Base-by-base conservation (phyloP, 441 rosid genomes). In the Populus hybrid region DNA sequence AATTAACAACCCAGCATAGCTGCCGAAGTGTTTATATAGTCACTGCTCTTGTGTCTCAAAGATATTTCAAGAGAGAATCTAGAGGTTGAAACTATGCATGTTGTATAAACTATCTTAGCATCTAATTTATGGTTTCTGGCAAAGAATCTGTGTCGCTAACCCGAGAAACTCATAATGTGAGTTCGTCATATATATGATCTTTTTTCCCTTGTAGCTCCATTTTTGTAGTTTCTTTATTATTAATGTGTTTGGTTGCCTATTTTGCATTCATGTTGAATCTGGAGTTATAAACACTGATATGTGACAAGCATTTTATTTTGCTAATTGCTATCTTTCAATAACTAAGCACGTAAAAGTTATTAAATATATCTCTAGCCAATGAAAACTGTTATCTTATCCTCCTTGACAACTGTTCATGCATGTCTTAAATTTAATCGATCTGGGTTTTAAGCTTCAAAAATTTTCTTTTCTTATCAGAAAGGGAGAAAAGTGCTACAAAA, bases 401-500 rank as follows among this genome's bases (percentile, higher is more conserved):
- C 7, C n/a, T n/a, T n/a, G 50, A 45, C 6, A 45, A 45, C 18
- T 45, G 16, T 45, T 72, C 23, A 29, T 11, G 70, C 36, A 21
- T 40, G 14, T n/a, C 14, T 38, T 33, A 33, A 33, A 45, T 40
- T 42, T 50, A 16, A 75, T n/a, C 26, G 18, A 71, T 18, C 53
- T 66, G 4, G 11, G 42, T 31, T 79, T 70, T 12, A 9, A 24
- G 64, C 56, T 45, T 66, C 45, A 56, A 21, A 67, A 21, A 1
- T 33, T 75, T 66, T 70, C 28, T 72, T 1, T 64, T 83, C 50
- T 74, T 75, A 76, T 76, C 91, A 93, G 94, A 89, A 88, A 88
- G 97, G 87, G 98, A 92, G 85, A 90, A 92, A 73, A 92, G 96
- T 84, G 97, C 98, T 36, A 95, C 99, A 4, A 92, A 92, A 86